Evolutionary conservation across 2,329 filamentous ascomycete genomes (phyloP).

Genomic region (Tolypocladium album): DNA sequence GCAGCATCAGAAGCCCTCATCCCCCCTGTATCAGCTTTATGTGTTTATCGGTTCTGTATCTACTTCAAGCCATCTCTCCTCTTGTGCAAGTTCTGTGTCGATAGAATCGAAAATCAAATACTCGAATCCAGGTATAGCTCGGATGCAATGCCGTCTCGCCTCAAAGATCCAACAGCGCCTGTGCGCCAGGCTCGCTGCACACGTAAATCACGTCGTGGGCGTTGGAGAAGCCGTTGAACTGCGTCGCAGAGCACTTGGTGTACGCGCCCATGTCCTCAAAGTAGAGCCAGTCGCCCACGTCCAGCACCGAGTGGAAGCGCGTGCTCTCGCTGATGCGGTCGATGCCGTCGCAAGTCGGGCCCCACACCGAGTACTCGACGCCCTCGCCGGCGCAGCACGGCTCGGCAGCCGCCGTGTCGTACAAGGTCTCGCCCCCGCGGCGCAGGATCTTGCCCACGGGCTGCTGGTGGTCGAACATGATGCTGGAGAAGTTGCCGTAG

Average conservation of each 20-base stretch:
- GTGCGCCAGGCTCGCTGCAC: constrained; percentile 82
- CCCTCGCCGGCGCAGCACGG: constrained; percentile 35
- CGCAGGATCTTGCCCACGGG: constrained; percentile 75
- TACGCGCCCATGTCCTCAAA: constrained; percentile 99
- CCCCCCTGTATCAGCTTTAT: not conserved
- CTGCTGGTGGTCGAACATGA: constrained; percentile 98
- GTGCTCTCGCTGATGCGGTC: constrained; percentile 84
- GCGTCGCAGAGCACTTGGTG: constrained; percentile 93
- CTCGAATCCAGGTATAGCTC: not conserved
- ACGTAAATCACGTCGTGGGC: constrained; percentile 89
- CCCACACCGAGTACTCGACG: constrained; percentile 92
- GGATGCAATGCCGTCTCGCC: not conserved
- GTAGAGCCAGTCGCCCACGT: constrained; percentile 96
- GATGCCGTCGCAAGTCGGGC: constrained; percentile 94
- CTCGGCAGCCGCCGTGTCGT: constrained; percentile 42
- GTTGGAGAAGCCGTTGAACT: constrained; percentile 95
- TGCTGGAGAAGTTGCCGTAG: constrained; percentile 97
- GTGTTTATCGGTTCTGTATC: not conserved
- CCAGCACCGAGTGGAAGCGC: constrained; percentile 63
- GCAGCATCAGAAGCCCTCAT: not conserved
- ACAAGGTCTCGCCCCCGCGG: constrained; percentile 44
- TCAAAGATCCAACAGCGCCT: constrained; percentile 47
- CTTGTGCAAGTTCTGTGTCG: not conserved
- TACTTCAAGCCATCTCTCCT: not conserved
- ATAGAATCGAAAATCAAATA: not conserved